Conservation (phyloP, 192 early-diverging fungal genomes). For the Backusella circina region DNA sequence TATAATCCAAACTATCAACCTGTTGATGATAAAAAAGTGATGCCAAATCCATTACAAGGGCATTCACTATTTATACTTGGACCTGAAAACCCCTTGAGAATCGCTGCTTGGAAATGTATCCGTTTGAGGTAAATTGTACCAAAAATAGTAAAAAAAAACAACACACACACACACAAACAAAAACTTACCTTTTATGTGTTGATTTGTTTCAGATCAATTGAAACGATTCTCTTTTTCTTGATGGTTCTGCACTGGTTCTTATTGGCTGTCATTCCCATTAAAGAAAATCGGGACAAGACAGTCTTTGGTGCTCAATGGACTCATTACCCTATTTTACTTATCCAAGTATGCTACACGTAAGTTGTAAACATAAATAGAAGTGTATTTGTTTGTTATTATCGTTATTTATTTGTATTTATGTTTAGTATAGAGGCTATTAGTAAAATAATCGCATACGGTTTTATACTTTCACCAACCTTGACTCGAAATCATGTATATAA, state of each 20-base stretch:
- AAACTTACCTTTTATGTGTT: not conserved
- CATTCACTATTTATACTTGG: constrained; percentile 35
- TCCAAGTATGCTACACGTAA: constrained; percentile 42
- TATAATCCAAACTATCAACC: not conserved
- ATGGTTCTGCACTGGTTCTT: constrained; percentile 44
- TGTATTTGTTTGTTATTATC: not conserved
- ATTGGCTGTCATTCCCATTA: constrained; percentile 37
- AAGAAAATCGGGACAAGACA: constrained; percentile 27
- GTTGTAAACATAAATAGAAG: too few species aligned
- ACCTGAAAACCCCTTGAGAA: constrained; percentile 30
- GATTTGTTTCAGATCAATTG: constrained; percentile 21
- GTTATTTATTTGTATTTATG: not conserved
- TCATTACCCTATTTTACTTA: constrained; percentile 37
- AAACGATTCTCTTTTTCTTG: constrained; percentile 36
- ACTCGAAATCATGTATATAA: not conserved
- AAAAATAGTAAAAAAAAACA: not conserved
- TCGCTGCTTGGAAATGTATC: constrained; percentile 30
- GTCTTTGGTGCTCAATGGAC: constrained; percentile 40
- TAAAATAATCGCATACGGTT: constrained; percentile 45
- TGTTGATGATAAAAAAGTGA: not conserved
- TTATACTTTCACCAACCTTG: constrained; percentile 21
- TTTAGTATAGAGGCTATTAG: constrained; percentile 24
- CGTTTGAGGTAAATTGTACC: constrained; percentile 33
- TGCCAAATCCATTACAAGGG: constrained; percentile 29
- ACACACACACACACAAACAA: too few species aligned